Evolutionary conservation across 129 eudicot genomes (phyloP), one percentile per base, ranked within the genome.

Genomic region (Flaveria linearis): DNA sequence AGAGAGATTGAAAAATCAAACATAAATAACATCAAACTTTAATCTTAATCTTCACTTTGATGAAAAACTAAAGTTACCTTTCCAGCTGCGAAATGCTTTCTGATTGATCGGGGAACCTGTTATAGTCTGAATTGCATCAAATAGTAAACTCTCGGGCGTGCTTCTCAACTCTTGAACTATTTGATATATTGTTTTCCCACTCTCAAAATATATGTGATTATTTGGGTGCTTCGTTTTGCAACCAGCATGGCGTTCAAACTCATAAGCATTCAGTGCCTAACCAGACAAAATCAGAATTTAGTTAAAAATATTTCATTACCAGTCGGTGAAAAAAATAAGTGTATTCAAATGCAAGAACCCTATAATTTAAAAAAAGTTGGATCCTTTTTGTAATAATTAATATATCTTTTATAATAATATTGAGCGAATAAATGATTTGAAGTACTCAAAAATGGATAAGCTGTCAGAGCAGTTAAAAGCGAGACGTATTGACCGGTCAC

Each of bases 201-300:
- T 89, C 79, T 91, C 90, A 69, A 91, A 88, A 78, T 88, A 91
- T 81, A 91, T 91, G 86, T 91, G 97, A 80, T 91, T 91, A 62
- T 91, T 91, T 25, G 97, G 97, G 80, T 91, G 97, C 85, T 91
- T 91, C 39, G 97, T 88, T 80, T 91, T 91, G 84, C 91, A 88
- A 69, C 91, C 90, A 82, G 97, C 97, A 82, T 88, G 97, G 41
- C 91, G 89, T 81, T 91, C 94, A 85, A 91, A 88, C 75, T 91
- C 94, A 18, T 81, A 91, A 22, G 97, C 97, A 75, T 91, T 91
- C 16, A 88, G 82, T 20, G 89, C 90, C 97, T 91, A 39, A 47
- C 58, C 25, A 3, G 13, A 39, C 18, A 53, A 77, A n/a, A 9
- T 3, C 46, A 55, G 18, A 15, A 16, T 25, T 30, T 13, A 22